These are phyloP conservation scores for Torulaspora gathmanii DNA, from an alignment of 805 yeast genomes.

Conservation along the genomic window DNA sequence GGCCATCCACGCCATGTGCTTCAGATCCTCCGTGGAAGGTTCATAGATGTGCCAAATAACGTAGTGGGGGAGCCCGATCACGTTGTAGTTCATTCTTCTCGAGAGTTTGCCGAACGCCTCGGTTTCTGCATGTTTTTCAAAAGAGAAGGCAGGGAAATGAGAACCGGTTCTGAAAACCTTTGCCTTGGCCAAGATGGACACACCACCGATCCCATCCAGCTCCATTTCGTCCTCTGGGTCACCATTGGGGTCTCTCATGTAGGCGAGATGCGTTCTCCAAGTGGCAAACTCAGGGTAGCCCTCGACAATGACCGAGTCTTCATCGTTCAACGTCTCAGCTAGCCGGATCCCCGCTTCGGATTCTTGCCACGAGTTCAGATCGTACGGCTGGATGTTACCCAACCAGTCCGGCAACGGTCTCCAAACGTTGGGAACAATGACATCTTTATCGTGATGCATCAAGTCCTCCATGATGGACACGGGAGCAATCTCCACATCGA, in stretches of 20 bases:
- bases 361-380: conserved; percentile 81
- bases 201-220: conserved; percentile 97
- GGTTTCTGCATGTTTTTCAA: conserved; percentile 94
- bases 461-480: conserved; percentile 81
- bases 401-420: conserved; percentile 83
- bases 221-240: conserved; percentile 91
- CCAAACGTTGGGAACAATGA: conserved; percentile 94
- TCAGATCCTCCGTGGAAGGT: conserved; percentile 87
- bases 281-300: conserved; percentile 97
- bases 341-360: conserved; percentile 74
- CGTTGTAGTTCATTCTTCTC: conserved; percentile 79
- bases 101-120: conserved; percentile 94
- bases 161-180: conserved; percentile 81
- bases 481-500: conserved; percentile 91
- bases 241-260: conserved; percentile 90
- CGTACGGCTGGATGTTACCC: conserved; percentile 81
- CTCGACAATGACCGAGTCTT: conserved; percentile 94
- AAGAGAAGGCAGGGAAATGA: conserved; percentile 95
- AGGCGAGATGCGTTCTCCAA: conserved; percentile 96
- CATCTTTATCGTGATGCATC: conserved; percentile 87
- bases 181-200: conserved; percentile 84
- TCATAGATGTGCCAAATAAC: conserved; percentile 96
- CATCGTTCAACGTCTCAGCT: conserved; percentile 66
- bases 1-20: conserved; percentile 86
- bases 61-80: conserved; percentile 88